Conservation (phyloP, 345 rosid species). For the Passiflora organensis region DNA sequence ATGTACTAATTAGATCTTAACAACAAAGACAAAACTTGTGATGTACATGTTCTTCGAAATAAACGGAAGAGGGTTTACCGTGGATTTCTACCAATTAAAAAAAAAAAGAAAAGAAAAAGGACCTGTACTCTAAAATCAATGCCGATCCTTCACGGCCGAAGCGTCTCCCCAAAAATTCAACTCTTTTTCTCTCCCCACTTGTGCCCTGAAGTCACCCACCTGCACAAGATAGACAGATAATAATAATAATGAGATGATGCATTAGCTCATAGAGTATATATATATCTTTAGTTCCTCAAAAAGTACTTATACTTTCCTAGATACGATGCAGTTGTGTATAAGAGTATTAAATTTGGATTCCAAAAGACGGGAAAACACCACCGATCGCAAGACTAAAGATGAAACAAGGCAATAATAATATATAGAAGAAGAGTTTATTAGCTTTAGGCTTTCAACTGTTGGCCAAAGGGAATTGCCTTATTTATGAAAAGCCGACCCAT, state of each 20-base stretch:
- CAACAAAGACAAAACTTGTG: not conserved
- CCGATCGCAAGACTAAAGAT: too few relatives aligned
- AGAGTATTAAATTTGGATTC: too few relatives aligned
- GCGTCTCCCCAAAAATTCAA: not conserved
- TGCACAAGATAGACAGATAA: too few relatives aligned
- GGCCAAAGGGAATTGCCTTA: conserved; percentile 8
- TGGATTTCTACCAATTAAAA: not conserved
- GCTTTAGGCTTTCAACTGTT: conserved; percentile 17
- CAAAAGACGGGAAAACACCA: too few relatives aligned
- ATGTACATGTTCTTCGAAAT: not conserved
- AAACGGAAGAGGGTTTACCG: not conserved
- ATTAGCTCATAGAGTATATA: too few relatives aligned
- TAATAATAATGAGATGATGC: too few relatives aligned
- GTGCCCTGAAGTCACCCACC: too few relatives aligned
- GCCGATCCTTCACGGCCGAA: not conserved
- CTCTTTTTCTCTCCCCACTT: not conserved
- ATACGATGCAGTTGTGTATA: too few relatives aligned
- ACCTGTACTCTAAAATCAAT: not conserved
- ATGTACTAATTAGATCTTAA: too few relatives aligned
- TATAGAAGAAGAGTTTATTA: too few relatives aligned
- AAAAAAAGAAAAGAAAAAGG: not conserved
- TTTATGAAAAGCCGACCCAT: conserved; percentile 17
- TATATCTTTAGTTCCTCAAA: too few relatives aligned
- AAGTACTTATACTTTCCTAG: not conserved
- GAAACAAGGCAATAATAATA: conserved; percentile 22